Conservation (phyloP, 495 filamentous ascomycete species). For the Hypoxylon perforatum region DNA sequence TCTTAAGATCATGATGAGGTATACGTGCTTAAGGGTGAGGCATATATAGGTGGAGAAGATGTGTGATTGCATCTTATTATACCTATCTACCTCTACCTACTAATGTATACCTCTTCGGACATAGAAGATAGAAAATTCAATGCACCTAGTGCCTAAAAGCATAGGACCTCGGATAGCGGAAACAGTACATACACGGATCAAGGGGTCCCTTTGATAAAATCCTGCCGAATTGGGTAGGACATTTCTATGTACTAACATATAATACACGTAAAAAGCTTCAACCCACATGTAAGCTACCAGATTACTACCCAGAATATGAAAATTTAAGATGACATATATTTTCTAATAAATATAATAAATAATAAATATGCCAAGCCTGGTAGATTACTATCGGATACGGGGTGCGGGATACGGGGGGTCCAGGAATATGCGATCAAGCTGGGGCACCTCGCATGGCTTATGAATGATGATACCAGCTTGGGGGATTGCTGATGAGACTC, state of each 20-base stretch:
- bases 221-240: no score
- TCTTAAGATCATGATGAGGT: neutral
- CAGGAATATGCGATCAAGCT: neutral
- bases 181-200: neutral
- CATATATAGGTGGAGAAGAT: neutral
- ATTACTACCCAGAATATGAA: no score
- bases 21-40: neutral
- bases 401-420: constrained; percentile 10
- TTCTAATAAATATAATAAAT: constrained; percentile 14
- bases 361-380: constrained; percentile 28
- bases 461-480: constrained; percentile 31
- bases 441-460: neutral
- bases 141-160: neutral
- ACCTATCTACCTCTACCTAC: neutral
- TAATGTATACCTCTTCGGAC: no score
- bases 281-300: no score
- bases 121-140: neutral
- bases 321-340: no score
- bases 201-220: no score
- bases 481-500: constrained; percentile 17
- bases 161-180: constrained; percentile 34
- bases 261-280: constrained; percentile 8
- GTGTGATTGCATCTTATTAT: neutral
- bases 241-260: no score
- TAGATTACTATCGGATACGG: constrained; percentile 39